Conservation (phyloP, 1,139 yeast genomes). For the Torulaspora pretoriensis region DNA sequence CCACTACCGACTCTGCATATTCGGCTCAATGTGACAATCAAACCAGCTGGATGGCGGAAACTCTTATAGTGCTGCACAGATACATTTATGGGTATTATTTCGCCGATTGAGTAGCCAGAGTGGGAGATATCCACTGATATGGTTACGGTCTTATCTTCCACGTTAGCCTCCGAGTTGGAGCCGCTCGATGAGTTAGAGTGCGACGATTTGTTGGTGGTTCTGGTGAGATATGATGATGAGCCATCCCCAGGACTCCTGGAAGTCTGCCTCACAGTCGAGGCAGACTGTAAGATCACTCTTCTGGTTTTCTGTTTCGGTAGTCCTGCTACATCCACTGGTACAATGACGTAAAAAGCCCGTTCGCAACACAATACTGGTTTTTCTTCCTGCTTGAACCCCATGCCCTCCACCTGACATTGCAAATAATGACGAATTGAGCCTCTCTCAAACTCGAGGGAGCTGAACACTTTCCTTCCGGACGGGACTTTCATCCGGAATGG, state of each 20-base stretch:
- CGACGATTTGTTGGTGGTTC: constrained; percentile 19
- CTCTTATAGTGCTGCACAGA: constrained; percentile 64
- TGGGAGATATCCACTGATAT: constrained; percentile 58
- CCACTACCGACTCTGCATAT: constrained; percentile 74
- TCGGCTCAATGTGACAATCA: constrained; percentile 74
- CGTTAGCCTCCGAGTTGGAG: constrained; percentile 16
- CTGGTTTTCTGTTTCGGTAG: constrained; percentile 68
- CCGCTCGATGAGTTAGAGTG: constrained; percentile 19
- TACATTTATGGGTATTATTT: constrained; percentile 66
- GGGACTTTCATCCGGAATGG: constrained; percentile 82
- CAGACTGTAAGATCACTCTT: constrained; percentile 52
- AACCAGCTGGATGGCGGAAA: constrained; percentile 68
- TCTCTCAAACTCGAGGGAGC: constrained; percentile 77
- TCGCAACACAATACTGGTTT: constrained; percentile 40
- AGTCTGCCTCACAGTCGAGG: constrained; percentile 20
- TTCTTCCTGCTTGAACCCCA: constrained; percentile 11
- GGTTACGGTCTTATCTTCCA: constrained; percentile 40
- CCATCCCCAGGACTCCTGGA: constrained; percentile 19
- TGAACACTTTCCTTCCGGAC: constrained; percentile 55
- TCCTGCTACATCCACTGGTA: constrained; percentile 68
- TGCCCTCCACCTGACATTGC: constrained; percentile 48
- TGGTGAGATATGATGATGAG: constrained; percentile 24
- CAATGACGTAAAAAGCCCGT: constrained; percentile 54
- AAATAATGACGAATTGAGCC: constrained; percentile 73
- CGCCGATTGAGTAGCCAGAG: constrained; percentile 76